Base-by-base conservation (phyloP, 495 filamentous ascomycete species). In the Aspergillus affinis region DNA sequence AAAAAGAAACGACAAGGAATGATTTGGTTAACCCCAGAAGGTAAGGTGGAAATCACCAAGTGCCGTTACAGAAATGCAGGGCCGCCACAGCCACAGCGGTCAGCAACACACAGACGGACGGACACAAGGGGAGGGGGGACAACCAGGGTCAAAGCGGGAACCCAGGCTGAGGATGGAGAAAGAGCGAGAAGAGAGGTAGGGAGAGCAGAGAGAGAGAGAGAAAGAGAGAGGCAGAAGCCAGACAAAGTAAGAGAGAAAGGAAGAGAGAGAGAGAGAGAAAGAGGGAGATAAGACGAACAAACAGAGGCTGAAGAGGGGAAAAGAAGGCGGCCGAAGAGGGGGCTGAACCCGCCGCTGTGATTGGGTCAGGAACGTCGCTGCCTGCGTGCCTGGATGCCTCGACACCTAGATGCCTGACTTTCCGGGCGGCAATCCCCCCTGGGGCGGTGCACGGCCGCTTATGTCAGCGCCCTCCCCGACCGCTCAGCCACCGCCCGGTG, bases 81-180 rank as follows among this genome's bases (percentile, higher is more conserved):
- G 60, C 59, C 64, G 65, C 65, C 64, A 70, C 67, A 67, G 65
- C 67, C 67, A 70, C 67, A 65, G 62, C 60, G 63, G 66, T 66
- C 63, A 66, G 63, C 55, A 62, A 65, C 60, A 65, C 64, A 59
- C 61, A 63, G 48, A 47, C 13, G 30, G 20, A 59, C 51, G 52
- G 44, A 55, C 26, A n/a, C 26, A 17, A 26, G 27, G 57, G 20
- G 18, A 41, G 53, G 19, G 2, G 48, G 17, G 59, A 45, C 51
- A 59, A 62, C 59, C 55, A 61, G 63, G 63, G 54, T 57, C 56
- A 46, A 44, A 48, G 51, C 18, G 50, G 54, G 49, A 23, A 54
- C 47, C 32, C 47, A 60, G 30, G 41, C 32, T 23, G 54, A 27
- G 6, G 45, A 27, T 12, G 32, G 44, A 26, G 49, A 45, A 48